phyloP scores from a whole-genome alignment of 1,284 basidiomycete species.

The Sporisorium reilianum region DNA sequence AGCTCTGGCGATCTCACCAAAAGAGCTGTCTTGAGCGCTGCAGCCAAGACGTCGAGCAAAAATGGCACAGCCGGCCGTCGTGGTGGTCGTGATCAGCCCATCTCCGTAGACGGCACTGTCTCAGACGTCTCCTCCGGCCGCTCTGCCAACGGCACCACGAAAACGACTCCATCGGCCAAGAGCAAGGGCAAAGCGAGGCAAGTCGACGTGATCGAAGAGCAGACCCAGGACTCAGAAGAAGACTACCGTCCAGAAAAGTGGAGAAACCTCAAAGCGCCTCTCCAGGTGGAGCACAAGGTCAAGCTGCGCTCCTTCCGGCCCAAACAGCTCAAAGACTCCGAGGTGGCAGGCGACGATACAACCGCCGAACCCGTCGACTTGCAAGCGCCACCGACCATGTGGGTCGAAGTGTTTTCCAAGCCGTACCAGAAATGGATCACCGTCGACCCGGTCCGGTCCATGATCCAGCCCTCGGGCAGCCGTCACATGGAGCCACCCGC shows the following conservation, averaged over 20 bases:
- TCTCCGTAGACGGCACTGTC: conserved; percentile 22
- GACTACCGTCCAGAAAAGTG: conserved; percentile 57
- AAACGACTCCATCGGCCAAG: conserved; percentile 5
- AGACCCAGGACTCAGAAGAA: conserved; percentile 9
- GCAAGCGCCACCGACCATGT: conserved; percentile 84
- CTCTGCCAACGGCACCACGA: not conserved
- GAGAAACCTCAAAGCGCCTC: conserved; percentile 46
- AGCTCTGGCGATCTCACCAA: conserved; percentile 22
- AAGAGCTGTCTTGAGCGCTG: conserved; percentile 26
- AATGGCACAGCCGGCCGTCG: conserved; percentile 9
- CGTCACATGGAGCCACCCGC: conserved; percentile 80
- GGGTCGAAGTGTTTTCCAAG: conserved; percentile 96
- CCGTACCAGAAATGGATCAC: conserved; percentile 92
- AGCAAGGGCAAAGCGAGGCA: conserved; percentile 39
- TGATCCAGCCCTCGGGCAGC: conserved; percentile 65
- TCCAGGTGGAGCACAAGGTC: conserved; percentile 52
- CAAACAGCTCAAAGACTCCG: conserved; percentile 51
- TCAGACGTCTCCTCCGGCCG: conserved; percentile 27
- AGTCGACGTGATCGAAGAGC: conserved; percentile 9
- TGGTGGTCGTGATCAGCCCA: conserved; percentile 22
- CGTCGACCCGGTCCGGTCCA: conserved; percentile 83
- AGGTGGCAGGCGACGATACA: conserved; percentile 40
- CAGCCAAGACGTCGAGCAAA: conserved; percentile 18
- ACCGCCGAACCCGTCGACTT: conserved; percentile 68
- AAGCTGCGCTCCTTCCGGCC: conserved; percentile 50